phyloP scores from a whole-genome alignment of 2,329 filamentous ascomycete genomes.

The Penicillium paneum region DNA sequence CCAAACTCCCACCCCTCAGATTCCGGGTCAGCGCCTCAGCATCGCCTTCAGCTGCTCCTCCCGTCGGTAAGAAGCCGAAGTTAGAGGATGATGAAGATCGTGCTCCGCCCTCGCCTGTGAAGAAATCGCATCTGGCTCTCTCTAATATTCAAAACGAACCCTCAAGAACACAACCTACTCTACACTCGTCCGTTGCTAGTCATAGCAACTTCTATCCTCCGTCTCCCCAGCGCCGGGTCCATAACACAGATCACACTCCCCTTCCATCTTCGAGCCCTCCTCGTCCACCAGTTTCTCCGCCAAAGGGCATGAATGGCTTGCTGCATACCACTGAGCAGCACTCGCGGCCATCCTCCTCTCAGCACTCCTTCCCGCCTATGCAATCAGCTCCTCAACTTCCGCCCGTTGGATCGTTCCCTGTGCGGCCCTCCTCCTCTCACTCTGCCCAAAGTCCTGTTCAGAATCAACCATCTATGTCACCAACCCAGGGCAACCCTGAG shows the following conservation, averaged over 20 bases:
- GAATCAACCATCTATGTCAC: slow-evolving; percentile 48
- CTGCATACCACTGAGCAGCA: slow-evolving; percentile 24
- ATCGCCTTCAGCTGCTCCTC: slow-evolving; percentile 40
- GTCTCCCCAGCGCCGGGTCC: slow-evolving; percentile 33
- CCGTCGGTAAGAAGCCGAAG: slow-evolving; percentile 22
- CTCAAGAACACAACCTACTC: slow-evolving; percentile 19
- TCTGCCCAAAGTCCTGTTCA: slow-evolving; percentile 39
- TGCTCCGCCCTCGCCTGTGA: slow-evolving; percentile 25
- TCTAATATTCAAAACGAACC: slow-evolving; percentile 22
- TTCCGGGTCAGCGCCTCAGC: slow-evolving; percentile 53
- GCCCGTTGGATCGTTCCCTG: slow-evolving; percentile 32
- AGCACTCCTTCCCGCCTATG: slow-evolving; percentile 24
- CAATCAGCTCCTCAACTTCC: slow-evolving; percentile 33
- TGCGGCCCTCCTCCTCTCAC: slow-evolving; percentile 44
- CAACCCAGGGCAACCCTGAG: slow-evolving; percentile 50
- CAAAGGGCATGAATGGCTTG: slow-evolving; percentile 30
- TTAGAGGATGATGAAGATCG: slow-evolving; percentile 14
- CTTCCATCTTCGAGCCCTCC: slow-evolving; percentile 26
- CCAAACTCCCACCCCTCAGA: slow-evolving; percentile 62
- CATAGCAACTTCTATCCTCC: slow-evolving; percentile 18
- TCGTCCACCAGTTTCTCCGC: slow-evolving; percentile 34
- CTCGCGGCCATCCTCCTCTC: slow-evolving; percentile 19
- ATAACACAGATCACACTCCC: slow-evolving; percentile 19
- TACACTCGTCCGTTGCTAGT: slow-evolving; percentile 6
- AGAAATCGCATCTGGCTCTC: slow-evolving; percentile 20